Percentiles rank a stretch among this genome's conserved stretches.
These are phyloP conservation scores for Arthrobotrys pseudoclavata DNA, from an alignment of 2,329 filamentous ascomycete genomes.

Conservation along the genomic window DNA sequence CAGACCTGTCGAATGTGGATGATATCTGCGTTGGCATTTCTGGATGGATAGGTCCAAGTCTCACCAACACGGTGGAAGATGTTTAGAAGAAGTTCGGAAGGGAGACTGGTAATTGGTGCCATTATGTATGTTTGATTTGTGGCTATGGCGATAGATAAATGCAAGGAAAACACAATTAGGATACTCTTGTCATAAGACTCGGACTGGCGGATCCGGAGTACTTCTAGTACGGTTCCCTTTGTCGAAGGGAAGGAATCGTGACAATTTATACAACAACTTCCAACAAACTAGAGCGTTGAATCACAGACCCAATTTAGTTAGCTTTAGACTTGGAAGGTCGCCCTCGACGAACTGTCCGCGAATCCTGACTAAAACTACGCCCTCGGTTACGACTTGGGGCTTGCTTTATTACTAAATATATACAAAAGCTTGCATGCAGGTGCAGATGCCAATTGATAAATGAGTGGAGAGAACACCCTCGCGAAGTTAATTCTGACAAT, in stretches of 20 bases:
- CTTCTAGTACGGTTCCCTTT: too few relatives aligned
- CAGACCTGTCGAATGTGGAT: conserved; percentile 11
- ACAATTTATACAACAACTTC: conserved; percentile 16
- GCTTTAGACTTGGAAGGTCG: not conserved
- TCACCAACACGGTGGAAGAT: conserved; percentile 10
- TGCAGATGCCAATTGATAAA: not conserved
- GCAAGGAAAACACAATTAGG: not conserved
- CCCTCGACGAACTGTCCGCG: conserved; percentile 4
- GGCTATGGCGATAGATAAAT: not conserved
- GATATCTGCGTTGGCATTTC: conserved; percentile 13
- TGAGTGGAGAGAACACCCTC: not conserved
- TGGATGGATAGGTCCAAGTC: not conserved
- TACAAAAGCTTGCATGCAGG: not conserved
- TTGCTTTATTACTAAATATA: conserved; percentile 14
- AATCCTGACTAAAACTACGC: conserved; percentile 14
- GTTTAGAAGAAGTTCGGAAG: conserved; percentile 15
- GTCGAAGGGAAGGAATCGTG: not conserved
- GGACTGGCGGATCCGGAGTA: too few relatives aligned
- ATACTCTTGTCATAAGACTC: not conserved
- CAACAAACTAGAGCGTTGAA: not conserved
- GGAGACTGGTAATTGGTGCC: conserved; percentile 11
- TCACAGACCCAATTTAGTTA: not conserved
- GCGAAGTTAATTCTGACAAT: not conserved
- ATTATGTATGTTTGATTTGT: not conserved
- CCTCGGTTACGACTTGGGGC: not conserved